Conservation (phyloP, 306 rosid species). For the Inga laurina region DNA sequence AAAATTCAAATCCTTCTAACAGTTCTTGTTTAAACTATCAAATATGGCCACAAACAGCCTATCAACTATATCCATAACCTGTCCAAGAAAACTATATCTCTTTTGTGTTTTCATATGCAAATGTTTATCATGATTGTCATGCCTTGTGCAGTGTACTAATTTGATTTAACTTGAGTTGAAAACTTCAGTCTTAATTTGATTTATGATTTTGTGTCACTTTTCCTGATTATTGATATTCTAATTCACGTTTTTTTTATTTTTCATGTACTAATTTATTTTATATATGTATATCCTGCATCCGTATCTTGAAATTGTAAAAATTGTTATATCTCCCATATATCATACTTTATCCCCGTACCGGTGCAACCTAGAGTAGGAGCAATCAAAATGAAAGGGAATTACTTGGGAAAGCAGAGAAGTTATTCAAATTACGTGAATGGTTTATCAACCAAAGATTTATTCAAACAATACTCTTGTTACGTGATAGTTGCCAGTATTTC, state of each 20-base stretch:
- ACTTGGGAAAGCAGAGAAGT: background rate
- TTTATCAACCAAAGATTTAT: background rate
- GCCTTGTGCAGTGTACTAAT: too few species aligned
- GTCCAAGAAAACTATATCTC: constrained; percentile 19
- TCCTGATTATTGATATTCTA: background rate
- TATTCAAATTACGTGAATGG: background rate
- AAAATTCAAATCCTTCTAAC: constrained; percentile 43
- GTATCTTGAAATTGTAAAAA: background rate
- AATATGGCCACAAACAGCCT: constrained; percentile 74
- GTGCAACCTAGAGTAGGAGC: background rate
- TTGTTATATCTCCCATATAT: background rate
- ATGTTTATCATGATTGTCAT: background rate
- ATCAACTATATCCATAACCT: constrained; percentile 89
- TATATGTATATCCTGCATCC: background rate
- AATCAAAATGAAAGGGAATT: background rate
- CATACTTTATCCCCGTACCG: background rate
- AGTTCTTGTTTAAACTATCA: constrained; percentile 66
- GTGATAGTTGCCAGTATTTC: background rate
- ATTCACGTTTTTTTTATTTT: background rate
- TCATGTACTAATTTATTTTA: background rate
- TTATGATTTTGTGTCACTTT: background rate
- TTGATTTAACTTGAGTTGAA: background rate
- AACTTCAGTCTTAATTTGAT: background rate
- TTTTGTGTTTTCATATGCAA: constrained; percentile 21
- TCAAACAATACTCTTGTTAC: background rate